A percentile compares a stretch with the other conserved stretches of the same genome.
These are phyloP conservation scores for Lentinula novae-zelandiae DNA, from an alignment of 1,284 basidiomycete genomes.

Conservation along the genomic window DNA sequence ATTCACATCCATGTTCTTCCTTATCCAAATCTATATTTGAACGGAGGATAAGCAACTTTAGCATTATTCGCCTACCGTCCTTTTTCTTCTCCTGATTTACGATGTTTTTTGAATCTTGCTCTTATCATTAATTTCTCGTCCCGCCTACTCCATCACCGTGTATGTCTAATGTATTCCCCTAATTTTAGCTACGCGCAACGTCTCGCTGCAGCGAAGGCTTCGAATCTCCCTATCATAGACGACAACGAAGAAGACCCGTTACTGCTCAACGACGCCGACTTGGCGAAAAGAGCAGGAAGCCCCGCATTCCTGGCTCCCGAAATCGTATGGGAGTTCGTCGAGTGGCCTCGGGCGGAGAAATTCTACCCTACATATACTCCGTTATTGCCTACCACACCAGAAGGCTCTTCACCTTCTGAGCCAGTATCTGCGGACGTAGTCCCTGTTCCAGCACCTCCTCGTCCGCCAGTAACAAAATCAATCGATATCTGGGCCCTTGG, in stretches of 20 bases:
- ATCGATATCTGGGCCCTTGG: slow-evolving; percentile 99
- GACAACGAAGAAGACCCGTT: slow-evolving; percentile 50
- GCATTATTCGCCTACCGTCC: too few species aligned
- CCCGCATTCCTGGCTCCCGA: slow-evolving; percentile 99
- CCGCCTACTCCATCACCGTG: not conserved
- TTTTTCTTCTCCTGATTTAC: too few species aligned
- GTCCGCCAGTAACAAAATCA: slow-evolving; percentile 84
- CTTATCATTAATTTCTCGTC: not conserved
- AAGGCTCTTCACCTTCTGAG: not conserved
- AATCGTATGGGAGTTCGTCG: slow-evolving; percentile 70
- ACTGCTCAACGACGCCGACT: slow-evolving; percentile 81
- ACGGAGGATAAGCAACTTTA: not conserved
- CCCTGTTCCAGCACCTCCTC: slow-evolving; percentile 26
- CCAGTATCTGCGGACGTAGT: not conserved
- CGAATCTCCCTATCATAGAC: slow-evolving; percentile 15
- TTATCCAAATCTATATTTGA: not conserved
- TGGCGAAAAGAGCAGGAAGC: slow-evolving; percentile 93
- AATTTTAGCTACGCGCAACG: slow-evolving; percentile 56
- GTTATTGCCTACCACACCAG: not conserved
- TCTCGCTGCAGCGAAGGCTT: slow-evolving; percentile 43
- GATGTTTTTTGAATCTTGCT: too few species aligned
- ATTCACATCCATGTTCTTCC: not conserved
- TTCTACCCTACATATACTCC: not conserved
- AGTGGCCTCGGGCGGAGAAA: slow-evolving; percentile 13
- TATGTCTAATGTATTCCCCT: not conserved